Percentiles rank a stretch among this genome's conserved stretches.
phyloP scores from a whole-genome alignment of 345 rosid genomes.

The Gossypium longicalyx region DNA sequence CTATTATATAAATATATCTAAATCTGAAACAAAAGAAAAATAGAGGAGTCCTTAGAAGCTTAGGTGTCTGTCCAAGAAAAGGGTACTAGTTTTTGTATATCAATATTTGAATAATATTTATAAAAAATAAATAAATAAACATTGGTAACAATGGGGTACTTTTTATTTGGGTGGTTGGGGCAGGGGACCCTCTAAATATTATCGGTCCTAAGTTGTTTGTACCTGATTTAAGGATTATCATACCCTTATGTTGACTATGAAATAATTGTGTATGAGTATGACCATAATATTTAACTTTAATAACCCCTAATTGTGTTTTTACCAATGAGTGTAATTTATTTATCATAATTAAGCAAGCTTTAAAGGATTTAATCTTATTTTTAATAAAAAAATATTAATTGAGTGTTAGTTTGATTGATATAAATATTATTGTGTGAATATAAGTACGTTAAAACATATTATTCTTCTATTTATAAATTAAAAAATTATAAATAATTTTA shows the following conservation, averaged over 20 bases:
- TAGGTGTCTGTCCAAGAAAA: neutral
- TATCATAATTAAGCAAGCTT: too few species aligned
- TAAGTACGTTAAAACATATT: rapidly evolving
- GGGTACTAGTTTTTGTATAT: neutral
- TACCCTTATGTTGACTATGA: neutral
- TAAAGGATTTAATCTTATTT: too few species aligned
- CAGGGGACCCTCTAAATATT: neutral
- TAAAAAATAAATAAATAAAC: neutral
- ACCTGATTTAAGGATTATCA: neutral
- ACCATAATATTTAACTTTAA: too few species aligned
- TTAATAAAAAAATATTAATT: too few species aligned
- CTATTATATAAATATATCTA: neutral
- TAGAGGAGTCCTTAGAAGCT: too few species aligned
- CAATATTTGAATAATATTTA: neutral
- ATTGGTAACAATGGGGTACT: neutral
- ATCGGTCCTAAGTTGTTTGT: neutral
- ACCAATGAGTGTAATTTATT: too few species aligned
- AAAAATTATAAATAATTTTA: too few species aligned
- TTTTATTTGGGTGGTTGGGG: neutral
- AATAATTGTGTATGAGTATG: too few species aligned
- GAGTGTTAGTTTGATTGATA: too few species aligned
- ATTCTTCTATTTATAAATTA: too few species aligned
- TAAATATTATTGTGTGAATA: too few species aligned
- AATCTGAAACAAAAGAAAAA: neutral
- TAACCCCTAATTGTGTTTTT: too few species aligned